Conservation (phyloP, 2,329 filamentous ascomycete species). For the Alternaria ventricosa region DNA sequence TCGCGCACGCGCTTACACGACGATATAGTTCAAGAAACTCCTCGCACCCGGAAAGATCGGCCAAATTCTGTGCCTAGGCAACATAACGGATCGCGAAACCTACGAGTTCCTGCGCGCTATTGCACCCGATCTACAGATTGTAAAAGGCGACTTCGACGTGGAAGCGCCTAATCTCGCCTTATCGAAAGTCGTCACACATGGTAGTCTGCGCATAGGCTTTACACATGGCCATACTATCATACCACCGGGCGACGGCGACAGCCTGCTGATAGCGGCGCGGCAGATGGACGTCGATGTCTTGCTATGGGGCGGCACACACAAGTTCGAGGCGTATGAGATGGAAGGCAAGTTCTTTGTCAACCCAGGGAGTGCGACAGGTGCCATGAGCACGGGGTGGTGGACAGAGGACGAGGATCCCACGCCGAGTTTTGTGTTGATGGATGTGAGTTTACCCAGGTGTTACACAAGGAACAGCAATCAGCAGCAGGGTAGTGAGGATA, state of each 20-base stretch:
- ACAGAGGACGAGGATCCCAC: constrained; percentile 69
- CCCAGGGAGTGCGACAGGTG: constrained; percentile 71
- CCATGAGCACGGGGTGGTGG: constrained; percentile 67
- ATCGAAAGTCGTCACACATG: constrained; percentile 74
- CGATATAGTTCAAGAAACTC: constrained; percentile 58
- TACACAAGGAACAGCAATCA: not conserved
- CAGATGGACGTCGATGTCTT: constrained; percentile 76
- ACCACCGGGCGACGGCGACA: constrained; percentile 71
- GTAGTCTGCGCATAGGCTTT: constrained; percentile 71
- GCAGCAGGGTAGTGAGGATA: not conserved
- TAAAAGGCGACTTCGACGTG: constrained; percentile 74
- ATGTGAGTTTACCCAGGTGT: constrained; percentile 67
- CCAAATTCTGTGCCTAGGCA: constrained; percentile 65
- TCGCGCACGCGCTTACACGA: constrained; percentile 8
- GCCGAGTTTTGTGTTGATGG: constrained; percentile 96
- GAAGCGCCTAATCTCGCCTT: constrained; percentile 70
- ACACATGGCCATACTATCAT: constrained; percentile 76
- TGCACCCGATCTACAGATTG: constrained; percentile 69
- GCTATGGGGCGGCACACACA: constrained; percentile 73
- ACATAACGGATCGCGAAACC: constrained; percentile 64
- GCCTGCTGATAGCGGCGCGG: constrained; percentile 69
- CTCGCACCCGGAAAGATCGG: constrained; percentile 65
- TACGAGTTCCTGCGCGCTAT: constrained; percentile 63
- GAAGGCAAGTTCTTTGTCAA: constrained; percentile 76
- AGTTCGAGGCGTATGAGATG: constrained; percentile 74